Conservation (phyloP, 495 filamentous ascomycete species). For the Baudoinia panamericana region DNA sequence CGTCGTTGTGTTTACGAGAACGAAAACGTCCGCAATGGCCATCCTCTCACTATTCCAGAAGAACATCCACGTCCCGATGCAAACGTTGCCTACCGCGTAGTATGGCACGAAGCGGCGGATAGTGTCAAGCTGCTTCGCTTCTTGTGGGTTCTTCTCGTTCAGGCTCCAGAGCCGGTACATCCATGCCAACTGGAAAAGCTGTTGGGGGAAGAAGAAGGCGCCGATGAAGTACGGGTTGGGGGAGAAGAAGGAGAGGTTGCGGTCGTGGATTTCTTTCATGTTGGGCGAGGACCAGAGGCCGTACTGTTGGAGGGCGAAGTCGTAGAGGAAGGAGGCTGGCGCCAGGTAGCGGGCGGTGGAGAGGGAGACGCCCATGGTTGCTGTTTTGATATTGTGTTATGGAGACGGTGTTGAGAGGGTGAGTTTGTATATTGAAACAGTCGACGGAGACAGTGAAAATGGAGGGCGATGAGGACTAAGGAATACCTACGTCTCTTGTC, state of each 20-base stretch:
- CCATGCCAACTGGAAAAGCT: slow-evolving; percentile 40
- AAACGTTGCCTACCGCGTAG: slow-evolving; percentile 38
- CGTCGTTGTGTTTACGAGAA: slow-evolving; percentile 36
- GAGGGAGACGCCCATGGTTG: slow-evolving; percentile 24
- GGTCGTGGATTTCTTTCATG: slow-evolving; percentile 40
- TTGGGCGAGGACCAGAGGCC: slow-evolving; percentile 28
- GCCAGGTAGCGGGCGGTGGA: slow-evolving; percentile 27
- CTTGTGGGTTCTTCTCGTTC: slow-evolving; percentile 15
- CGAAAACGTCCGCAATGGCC: slow-evolving; percentile 36
- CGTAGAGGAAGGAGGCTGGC: slow-evolving; percentile 35
- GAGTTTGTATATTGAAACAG: too few relatives aligned
- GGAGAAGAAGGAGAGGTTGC: slow-evolving; percentile 39
- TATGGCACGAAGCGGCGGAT: slow-evolving; percentile 36
- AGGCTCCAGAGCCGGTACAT: slow-evolving; percentile 37
- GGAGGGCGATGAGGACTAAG: too few relatives aligned
- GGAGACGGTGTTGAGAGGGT: too few relatives aligned
- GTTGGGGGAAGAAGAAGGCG: slow-evolving; percentile 43
- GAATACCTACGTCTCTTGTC: too few relatives aligned
- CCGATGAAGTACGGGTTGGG: slow-evolving; percentile 42
- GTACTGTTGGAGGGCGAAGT: slow-evolving; percentile 32
- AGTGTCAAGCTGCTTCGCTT: slow-evolving; percentile 28
- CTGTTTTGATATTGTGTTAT: too few relatives aligned
- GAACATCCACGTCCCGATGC: slow-evolving; percentile 45
- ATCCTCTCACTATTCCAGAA: slow-evolving; percentile 39
- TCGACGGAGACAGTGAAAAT: too few relatives aligned